phyloP scores from a whole-genome alignment of 306 rosid genomes.

The Arachis stenosperma region DNA sequence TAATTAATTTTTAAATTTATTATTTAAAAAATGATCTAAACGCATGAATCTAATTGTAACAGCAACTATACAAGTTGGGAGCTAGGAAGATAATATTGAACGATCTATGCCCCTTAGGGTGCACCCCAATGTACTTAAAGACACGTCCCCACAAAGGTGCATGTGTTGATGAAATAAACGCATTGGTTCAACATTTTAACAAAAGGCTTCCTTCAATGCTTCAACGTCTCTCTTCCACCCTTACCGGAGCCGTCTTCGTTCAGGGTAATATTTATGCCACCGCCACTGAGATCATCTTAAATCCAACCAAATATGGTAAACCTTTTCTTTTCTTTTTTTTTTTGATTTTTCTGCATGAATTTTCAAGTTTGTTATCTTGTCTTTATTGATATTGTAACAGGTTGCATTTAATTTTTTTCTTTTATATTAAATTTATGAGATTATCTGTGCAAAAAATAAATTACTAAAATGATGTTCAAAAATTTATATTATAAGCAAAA shows the following conservation, averaged over 20 bases:
- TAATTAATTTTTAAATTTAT: no score
- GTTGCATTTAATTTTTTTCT: no score
- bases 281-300: conserved; percentile 40
- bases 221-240: conserved; percentile 31
- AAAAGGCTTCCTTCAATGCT: conserved; percentile 36
- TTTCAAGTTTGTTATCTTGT: no score
- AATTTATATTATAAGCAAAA: no score
- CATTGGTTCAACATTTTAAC: conserved; percentile 45
- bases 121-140: conserved; percentile 48
- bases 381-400: no score
- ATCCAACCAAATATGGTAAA: conserved; percentile 55
- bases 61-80: conserved; percentile 54
- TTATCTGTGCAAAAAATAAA: no score
- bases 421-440: no score
- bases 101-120: conserved; percentile 63
- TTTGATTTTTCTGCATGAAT: no score
- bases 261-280: conserved; percentile 46
- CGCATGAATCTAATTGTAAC: no score
- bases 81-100: conserved; percentile 52
- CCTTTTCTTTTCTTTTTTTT: no score
- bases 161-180: conserved; percentile 48
- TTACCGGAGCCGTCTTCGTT: conserved; percentile 47
- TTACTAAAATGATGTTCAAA: no score
- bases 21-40: no score
- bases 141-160: conserved; percentile 17